Evolutionary conservation across 352 stramenopile genomes (phyloP), one percentile per base, ranked within the genome.

Genomic region (Pythium phragmitis): DNA sequence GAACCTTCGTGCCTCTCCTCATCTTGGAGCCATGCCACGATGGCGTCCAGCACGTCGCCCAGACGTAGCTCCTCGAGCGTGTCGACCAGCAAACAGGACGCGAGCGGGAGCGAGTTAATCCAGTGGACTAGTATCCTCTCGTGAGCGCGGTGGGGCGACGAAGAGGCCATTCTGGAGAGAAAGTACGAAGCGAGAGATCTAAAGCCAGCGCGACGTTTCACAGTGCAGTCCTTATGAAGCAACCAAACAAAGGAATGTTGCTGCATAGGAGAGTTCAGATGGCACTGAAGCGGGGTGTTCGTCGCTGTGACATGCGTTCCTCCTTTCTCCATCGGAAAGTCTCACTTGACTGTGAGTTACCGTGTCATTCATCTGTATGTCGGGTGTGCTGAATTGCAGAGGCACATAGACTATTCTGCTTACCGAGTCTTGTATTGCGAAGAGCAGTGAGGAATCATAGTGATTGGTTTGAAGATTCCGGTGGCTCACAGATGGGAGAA

Each of bases 41-140:
- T 81, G 12, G 80, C 74, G 16, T 43, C 50, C 11, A 92, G 63
- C 33, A 88, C 77, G 51, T 89, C 79, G 3, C 83, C 80, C 30
- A 79, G 82, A 42, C 81, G 79, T 55, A 92, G 59, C 23, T 87
- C 80, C 1, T 52, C 59, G 16, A 90, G 72, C 4, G 74, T 62
- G 9, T 86, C 79, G 5, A 92, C 78, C 21, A 92, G 60, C 58
- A 88, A 63, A 59, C 83, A 90, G 47, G 67, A 72, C 14, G 79
- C 73, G 16, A 87, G 57, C 14, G 81, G 83, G 49, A 90, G 61
- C 30, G 83, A 89, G 67, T 92, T 92, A 52, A 92, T 54, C 81
- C 81, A 92, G 53, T 92, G 83, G 45, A 92, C 57, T 39, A 89
- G 65, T 63, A 84, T 68, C 21, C 81, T 77, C 52, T 63, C 41